Conservation (phyloP, 2,329 filamentous ascomycete genomes). For the Periconia sp. region DNA sequence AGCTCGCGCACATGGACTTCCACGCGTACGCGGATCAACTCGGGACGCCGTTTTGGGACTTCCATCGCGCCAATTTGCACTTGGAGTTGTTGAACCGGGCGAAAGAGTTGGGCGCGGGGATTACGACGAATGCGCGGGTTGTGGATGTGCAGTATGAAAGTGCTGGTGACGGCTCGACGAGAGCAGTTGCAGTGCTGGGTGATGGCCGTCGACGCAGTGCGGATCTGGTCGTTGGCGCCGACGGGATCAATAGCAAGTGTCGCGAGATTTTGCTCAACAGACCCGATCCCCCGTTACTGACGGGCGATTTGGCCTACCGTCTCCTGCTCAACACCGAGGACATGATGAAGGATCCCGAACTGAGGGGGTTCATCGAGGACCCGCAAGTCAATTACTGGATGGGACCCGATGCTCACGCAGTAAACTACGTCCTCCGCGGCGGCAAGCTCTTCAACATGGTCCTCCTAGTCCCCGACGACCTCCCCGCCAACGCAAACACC, state of each 20-base stretch:
- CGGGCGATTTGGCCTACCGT: conserved; percentile 56
- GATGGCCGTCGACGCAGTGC: conserved; percentile 42
- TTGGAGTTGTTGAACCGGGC: conserved; percentile 51
- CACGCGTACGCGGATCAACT: conserved; percentile 39
- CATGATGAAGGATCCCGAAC: conserved; percentile 51
- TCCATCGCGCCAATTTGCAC: conserved; percentile 58
- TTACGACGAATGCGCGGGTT: conserved; percentile 51
- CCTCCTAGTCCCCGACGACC: conserved; percentile 53
- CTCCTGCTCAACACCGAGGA: conserved; percentile 49
- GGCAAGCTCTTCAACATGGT: conserved; percentile 56
- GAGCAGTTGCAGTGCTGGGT: conserved; percentile 45
- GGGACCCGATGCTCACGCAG: conserved; percentile 54
- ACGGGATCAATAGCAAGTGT: conserved; percentile 51
- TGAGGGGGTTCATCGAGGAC: conserved; percentile 48
- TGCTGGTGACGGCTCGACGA: conserved; percentile 25
- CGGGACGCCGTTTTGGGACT: conserved; percentile 55
- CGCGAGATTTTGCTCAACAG: conserved; percentile 49
- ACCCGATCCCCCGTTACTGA: conserved; percentile 51
- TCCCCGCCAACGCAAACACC: conserved; percentile 49
- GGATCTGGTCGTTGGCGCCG: conserved; percentile 52
- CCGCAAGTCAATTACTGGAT: conserved; percentile 58
- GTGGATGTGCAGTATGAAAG: conserved; percentile 43
- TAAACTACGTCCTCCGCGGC: conserved; percentile 46
- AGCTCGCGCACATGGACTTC: conserved; percentile 53
- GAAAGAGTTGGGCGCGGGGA: conserved; percentile 49